Base-by-base conservation (phyloP, 768 basidiomycete species). In the Mycena leptocephala region DNA sequence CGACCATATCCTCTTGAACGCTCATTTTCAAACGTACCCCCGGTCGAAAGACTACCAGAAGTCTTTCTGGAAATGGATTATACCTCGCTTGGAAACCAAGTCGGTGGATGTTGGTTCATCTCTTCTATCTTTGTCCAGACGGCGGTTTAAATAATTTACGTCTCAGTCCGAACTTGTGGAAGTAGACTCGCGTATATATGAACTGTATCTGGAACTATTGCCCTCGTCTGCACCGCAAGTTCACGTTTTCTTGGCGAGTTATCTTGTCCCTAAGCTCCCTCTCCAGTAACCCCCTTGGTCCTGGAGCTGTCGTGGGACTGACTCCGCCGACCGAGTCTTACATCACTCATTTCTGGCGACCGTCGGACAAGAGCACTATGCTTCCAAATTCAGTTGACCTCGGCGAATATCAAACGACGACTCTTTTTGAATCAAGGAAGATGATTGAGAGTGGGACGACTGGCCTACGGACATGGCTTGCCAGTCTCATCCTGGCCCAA, bases 401-500 rank as follows among this genome's bases (percentile, higher is more conserved):
- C 2, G 55, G 67, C 5, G 16, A 81, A 26, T 88, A 86, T 75
- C 86, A 88, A 58, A 88, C 83, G 5, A 85, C 88, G 22, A 95
- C 95, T 0, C 83, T 96, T 2, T 84, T 94, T 11, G 95, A 96
- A 83, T 95, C 95, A 1, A 91, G 92, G 9, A 93, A 91, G 3
- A 92, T 88, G 3, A 92, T 96, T 33, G 95, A 96, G 82, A 86
- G 87, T 51, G 95, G 95, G 0, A 96, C 95, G 0, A 96, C 95
- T 1, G 95, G 95, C 16, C 83, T 96, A 61, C 88, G 94, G 68
- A 96, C 95, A 9, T 96, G 95, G 95, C 86, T 88, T 33, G 94
- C 95, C 7, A 93, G 94, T 77, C 89, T 93, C 55, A 85, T 90
- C 35, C 86, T 96, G 24, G 91, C 92, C 0, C 89, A 93, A 61